These are phyloP conservation scores for Leccinum subfulvum DNA, from an alignment of 1,284 basidiomycete species.

Conservation along the genomic window DNA sequence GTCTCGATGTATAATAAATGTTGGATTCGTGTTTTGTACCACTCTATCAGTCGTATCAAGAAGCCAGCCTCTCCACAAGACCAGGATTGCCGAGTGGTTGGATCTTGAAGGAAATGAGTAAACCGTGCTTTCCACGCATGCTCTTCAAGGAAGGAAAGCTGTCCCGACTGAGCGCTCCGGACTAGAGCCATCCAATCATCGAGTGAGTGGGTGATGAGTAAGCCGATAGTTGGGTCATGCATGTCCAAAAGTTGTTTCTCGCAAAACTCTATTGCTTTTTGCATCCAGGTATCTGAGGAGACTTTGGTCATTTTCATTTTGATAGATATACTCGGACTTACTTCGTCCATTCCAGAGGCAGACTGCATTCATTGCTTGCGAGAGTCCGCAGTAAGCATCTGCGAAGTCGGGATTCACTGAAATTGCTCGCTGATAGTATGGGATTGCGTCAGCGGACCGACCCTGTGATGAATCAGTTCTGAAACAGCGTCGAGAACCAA, in stretches of 20 bases:
- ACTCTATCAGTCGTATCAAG: slow-evolving; percentile 53
- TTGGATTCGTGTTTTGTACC: slow-evolving; percentile 49
- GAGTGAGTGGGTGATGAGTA: slow-evolving; percentile 37
- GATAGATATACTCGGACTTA: slow-evolving; percentile 14
- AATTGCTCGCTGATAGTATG: slow-evolving; percentile 55
- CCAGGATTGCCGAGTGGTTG: slow-evolving; percentile 27
- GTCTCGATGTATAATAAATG: slow-evolving; percentile 49
- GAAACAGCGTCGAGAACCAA: not conserved
- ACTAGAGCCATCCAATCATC: slow-evolving; percentile 49
- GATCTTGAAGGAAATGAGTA: slow-evolving; percentile 35
- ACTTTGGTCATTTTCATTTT: slow-evolving; percentile 22
- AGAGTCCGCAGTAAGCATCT: slow-evolving; percentile 58
- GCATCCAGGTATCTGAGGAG: slow-evolving; percentile 43
- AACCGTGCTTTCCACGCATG: slow-evolving; percentile 42
- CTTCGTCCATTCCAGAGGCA: slow-evolving; percentile 58
- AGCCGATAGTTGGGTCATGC: slow-evolving; percentile 39
- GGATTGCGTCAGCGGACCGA: slow-evolving; percentile 50
- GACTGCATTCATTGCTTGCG: slow-evolving; percentile 50
- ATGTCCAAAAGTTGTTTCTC: slow-evolving; percentile 47
- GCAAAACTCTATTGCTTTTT: slow-evolving; percentile 45
- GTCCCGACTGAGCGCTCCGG: slow-evolving; percentile 30
- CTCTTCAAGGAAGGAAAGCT: slow-evolving; percentile 31
- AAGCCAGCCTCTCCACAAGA: slow-evolving; percentile 50
- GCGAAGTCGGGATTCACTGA: slow-evolving; percentile 52
- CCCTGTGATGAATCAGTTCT: slow-evolving; percentile 35